Conservation (phyloP, 192 early-diverging fungal species). For the Helicostylum pulchrum region DNA sequence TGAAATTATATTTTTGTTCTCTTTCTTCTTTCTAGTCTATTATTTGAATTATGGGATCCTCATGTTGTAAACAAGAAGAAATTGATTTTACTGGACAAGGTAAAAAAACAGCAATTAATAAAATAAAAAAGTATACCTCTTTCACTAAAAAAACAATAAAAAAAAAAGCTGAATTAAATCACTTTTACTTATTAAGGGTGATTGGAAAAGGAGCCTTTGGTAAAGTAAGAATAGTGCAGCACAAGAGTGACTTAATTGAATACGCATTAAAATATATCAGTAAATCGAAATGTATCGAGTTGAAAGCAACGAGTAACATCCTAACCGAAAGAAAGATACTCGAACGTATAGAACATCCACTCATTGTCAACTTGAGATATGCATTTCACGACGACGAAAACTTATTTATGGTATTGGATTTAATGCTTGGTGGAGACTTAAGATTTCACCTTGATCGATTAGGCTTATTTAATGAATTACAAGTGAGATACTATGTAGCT, state of each 20-base stretch:
- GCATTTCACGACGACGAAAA: constrained; percentile 90
- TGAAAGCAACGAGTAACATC: constrained; percentile 79
- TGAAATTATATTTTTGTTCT: too few species aligned
- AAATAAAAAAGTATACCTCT: too few species aligned
- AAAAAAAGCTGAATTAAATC: constrained; percentile 21
- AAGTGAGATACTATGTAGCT: constrained; percentile 79
- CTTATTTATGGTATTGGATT: constrained; percentile 85
- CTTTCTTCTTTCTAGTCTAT: too few species aligned
- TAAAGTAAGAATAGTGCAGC: constrained; percentile 82
- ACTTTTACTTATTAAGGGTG: constrained; percentile 72
- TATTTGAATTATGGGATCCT: constrained; percentile 15
- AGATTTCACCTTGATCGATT: constrained; percentile 71
- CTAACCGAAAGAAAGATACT: constrained; percentile 74
- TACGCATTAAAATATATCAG: constrained; percentile 88
- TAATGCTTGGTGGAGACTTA: constrained; percentile 87
- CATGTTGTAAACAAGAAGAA: constrained; percentile 25
- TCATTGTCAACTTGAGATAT: constrained; percentile 78
- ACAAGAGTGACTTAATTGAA: constrained; percentile 62
- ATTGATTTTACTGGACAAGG: constrained; percentile 22
- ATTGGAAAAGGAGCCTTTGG: constrained; percentile 88
- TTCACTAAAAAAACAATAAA: not conserved
- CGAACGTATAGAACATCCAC: constrained; percentile 70
- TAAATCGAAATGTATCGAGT: constrained; percentile 80
- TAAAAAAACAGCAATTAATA: too few species aligned
- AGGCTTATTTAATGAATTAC: constrained; percentile 67